Percentiles rank a stretch among this genome's conserved stretches.
phyloP scores from a whole-genome alignment of 78 protist genomes.

The Dictyostelium purpureum region DNA sequence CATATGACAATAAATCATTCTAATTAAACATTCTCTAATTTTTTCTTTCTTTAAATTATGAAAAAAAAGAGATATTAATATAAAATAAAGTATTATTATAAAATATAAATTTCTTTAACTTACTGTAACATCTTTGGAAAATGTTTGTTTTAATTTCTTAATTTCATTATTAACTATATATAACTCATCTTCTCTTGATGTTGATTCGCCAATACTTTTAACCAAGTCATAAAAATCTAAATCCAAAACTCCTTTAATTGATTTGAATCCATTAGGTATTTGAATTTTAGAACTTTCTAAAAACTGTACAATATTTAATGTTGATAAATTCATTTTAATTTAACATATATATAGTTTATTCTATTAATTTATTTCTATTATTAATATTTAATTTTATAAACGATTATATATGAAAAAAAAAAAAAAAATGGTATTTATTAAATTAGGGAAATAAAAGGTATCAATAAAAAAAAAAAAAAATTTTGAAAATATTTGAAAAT shows the following conservation, averaged over 20 bases:
- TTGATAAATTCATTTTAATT: not conserved
- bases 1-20: slow-evolving; percentile 85
- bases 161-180: slow-evolving; percentile 34
- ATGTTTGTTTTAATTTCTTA: slow-evolving; percentile 19
- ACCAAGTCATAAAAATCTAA: slow-evolving; percentile 72
- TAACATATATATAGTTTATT: too few species aligned
- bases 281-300: slow-evolving; percentile 47
- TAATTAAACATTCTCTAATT: slow-evolving; percentile 64
- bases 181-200: slow-evolving; percentile 73
- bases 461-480: too few species aligned
- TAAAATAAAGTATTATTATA: not conserved
- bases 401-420: not conserved
- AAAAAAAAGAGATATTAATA: not conserved
- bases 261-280: slow-evolving; percentile 35
- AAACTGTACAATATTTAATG: slow-evolving; percentile 1
- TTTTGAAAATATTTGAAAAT: too few species aligned
- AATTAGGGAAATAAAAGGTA: too few species aligned
- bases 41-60: slow-evolving; percentile 24
- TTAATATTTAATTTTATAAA: not conserved
- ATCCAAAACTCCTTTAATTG: slow-evolving; percentile 51
- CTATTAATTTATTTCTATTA: not conserved
- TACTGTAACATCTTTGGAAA: slow-evolving; percentile 49
- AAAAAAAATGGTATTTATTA: too few species aligned
- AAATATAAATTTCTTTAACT: not conserved
- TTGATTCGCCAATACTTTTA: slow-evolving; percentile 39